Base-by-base conservation (phyloP, 1,139 yeast species). In the Saccharomycopsis hybrid region DNA sequence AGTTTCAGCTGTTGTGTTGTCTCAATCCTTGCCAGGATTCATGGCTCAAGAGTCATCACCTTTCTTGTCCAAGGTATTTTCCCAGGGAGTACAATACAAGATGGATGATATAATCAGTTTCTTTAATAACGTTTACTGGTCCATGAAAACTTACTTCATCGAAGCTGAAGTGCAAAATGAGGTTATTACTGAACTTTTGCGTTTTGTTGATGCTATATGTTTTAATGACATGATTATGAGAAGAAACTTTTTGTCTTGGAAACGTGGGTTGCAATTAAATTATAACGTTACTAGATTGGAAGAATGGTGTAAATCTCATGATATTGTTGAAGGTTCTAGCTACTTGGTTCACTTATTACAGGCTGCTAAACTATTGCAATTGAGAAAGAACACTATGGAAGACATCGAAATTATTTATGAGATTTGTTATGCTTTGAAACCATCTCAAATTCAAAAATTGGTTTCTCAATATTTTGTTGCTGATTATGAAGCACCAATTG, bases 301-400 rank as follows among this genome's bases (percentile, higher is more conserved):
- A 67, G 99, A 94, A 70, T 94, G 98, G 98, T 92, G 98, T 69
- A 92, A 89, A 69, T 82, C 92, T 3, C 97, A 92, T 66, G 95
- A 86, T 54, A 80, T 94, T 58, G 85, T 87, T 50, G 96, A 90
- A 63, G 96, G 95, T 3, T 78, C 92, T n/a, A 78, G 84, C 40
- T 83, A 89, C 62, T 76, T 94, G 65, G 84, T 85, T 57, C 97
- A 90, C 65, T 75, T 94, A 63, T 77, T 89, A 62, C 98, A 94
- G 70, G 94, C 96, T 29, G 94, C 97, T 46, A 94, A 94, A 70
- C 73, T 94, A 56, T 73, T 94, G 62, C 99, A 94, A 69, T 78
- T 92, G 64, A 80, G 95, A 67, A 92, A 90, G 71, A 85, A 85
- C 59, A 85, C 95, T 25, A 77, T 85, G 35, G 95, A 85, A 57